Evolutionary conservation across 2,329 filamentous ascomycete species (phyloP), one percentile per base, ranked within the genome.

Genomic region (Colletotrichum lini): DNA sequence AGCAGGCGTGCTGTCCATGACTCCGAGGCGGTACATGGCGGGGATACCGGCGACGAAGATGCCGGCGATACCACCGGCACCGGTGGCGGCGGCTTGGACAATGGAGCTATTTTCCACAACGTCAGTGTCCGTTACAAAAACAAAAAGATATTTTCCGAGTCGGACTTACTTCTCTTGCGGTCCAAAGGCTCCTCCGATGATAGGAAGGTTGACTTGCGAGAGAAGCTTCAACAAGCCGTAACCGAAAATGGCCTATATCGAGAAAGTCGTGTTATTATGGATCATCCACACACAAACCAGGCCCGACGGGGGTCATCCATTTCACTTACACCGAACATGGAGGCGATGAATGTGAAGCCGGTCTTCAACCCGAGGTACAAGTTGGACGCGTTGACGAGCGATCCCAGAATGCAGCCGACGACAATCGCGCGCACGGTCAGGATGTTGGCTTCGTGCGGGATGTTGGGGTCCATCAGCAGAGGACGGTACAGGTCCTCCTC

Each of bases 331-430:
- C 58, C 84, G 68, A 87, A 85, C 78, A 87, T 82, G 58, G 82
- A 83, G 4, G 85, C 82, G 0, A 81, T 79, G 63, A 87, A 86
- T 2, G 84, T 87, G 77, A 85, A 87, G 30, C 86, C 86, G 23
- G 85, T 87, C 76, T 87, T 87, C 45, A 47, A 30, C 83, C 88
- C 88, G 26, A 91, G 84, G 74, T 91, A 91, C 52, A 91, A 82
- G 76, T 91, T 91, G 69, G 88, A 90, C 12, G 88, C 88, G 75
- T 90, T 90, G 74, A 91, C 88, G 10, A 91, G 82, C 18, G 86
- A 88, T 57, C 89, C 89, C 40, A 89, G 85, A 52, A 87, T 76
- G 65, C 87, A 84, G 56, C 89, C 89, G 44, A 88, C 80, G 49
- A 89, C 67, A 30, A 91, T 79, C 18, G 89, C 88, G 54, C 89